Percentiles rank a stretch among this genome's conserved stretches.
Conservation (phyloP, 1,284 basidiomycete species). For the Vanrija humicola region DNA sequence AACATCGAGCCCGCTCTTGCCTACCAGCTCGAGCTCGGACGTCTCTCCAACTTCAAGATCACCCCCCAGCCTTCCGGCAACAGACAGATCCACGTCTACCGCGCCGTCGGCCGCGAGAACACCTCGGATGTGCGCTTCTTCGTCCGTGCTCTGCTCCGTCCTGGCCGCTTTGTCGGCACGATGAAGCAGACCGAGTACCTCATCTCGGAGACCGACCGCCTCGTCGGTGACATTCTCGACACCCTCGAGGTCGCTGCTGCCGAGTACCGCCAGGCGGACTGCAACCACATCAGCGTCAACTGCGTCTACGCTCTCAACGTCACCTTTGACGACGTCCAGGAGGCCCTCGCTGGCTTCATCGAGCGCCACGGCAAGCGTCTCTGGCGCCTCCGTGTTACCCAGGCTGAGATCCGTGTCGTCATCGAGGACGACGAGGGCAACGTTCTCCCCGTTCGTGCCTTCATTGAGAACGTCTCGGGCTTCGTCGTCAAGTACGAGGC, state of each 20-base stretch:
- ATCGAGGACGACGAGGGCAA: constrained; percentile 91
- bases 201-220: constrained; percentile 94
- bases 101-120: constrained; percentile 91
- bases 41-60: constrained; percentile 95
- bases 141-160: constrained; percentile 91
- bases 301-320: constrained; percentile 96
- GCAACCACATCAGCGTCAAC: constrained; percentile 96
- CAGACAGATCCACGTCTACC: constrained; percentile 95
- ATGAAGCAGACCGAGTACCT: constrained; percentile 96
- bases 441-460: constrained; percentile 89
- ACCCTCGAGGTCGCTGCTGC: constrained; percentile 87
- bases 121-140: constrained; percentile 97
- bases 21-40: constrained; percentile 95
- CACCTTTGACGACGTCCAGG: constrained; percentile 91
- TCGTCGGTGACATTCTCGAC: constrained; percentile 91
- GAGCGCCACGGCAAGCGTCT: constrained; percentile 96
- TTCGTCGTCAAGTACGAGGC: constrained; percentile 98
- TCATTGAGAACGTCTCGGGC: constrained; percentile 97
- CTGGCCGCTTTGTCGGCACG: constrained; percentile 82
- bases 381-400: constrained; percentile 96
- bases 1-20: constrained; percentile 98
- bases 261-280: constrained; percentile 81
- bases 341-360: constrained; percentile 94
- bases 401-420: constrained; percentile 90
- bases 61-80: constrained; percentile 89